Evolutionary conservation across 495 filamentous ascomycete genomes (phyloP), one percentile per base, ranked within the genome.

Genomic region (Penicillium salamii): DNA sequence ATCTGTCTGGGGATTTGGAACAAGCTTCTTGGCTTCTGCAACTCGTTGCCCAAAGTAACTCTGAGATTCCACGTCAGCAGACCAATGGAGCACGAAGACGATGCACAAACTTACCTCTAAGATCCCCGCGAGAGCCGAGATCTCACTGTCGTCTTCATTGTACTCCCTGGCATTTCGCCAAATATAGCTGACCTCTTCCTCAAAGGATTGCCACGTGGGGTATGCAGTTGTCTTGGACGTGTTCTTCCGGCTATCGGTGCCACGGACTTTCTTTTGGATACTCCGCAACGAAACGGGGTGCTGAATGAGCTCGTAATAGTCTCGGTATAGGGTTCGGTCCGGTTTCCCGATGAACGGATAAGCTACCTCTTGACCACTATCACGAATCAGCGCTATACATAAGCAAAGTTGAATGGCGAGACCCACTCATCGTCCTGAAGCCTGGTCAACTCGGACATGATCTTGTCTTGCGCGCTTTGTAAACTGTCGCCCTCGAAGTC

Each of bases 91-190:
- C 20, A 38, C 2, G 37, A 44, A 42, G 33, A 11, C 17, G 20
- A 11, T n/a, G 44, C 29, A 17, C 40, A 19, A 21, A 39, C 78
- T 43, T 72, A 89, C 89, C 78, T 95, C 81, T 11, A 96, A 77
- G 26, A 89, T 78, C 15, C 80, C 80, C 15, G 89, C 88, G 46
- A 90, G 74, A 15, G 76, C 69, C 42, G 78, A 85, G 32, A 96
- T 87, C 13, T 85, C 82, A 57, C 91, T 95, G 3, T 78, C 87
- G 56, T 95, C 90, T 58, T 95, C 90, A 55, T 96, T 96, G 67
- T 91, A 96, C 23, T 83, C 79, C 41, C 84, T 82, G 4, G 91
- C 91, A 69, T 96, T 96, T 31, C 76, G 79, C 88, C 90, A 95
- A 23, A 96, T 85, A 45, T 85, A 79, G 53, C 78, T 83, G 37